Evolutionary conservation across 129 eudicot species (phyloP), one percentile per base, ranked within the genome.

Genomic region (Gnaphalium uliginosum): DNA sequence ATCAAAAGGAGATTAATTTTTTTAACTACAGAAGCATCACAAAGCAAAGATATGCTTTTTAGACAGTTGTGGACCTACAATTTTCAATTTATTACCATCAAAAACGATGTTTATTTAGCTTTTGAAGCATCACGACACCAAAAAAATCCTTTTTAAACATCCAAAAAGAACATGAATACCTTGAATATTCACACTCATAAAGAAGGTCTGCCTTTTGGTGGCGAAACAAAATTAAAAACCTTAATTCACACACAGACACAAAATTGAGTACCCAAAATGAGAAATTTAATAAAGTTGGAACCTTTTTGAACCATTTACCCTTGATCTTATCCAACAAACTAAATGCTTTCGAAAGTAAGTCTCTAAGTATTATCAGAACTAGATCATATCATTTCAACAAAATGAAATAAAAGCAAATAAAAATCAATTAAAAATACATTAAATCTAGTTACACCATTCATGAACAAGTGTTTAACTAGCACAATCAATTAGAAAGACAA

Each of bases 321-420:
- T 72, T 35, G 8, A 21, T 8, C 22, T 7, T 56, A 23, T 23
- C 56, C 18, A 2, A 30, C 9, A 60, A 21, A 73, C 24, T 73
- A 26, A 58, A 59, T 60, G 41, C 60, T 39, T 15, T 66, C 8
- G 0, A 21, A n/a, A 22, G 8, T 13, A 11, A 25, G n/a, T 61
- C 41, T 60, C 32, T 8, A 43, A 41, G 6, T 60, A 60, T n/a
- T 39, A 37, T n/a, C 17, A 19, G 17, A 73, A 72, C 41, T 72
- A 66, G 37, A 57, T 14, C 33, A 72, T 22, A 61, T 46, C 43
- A 23, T 73, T 57, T 74, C 59, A 26, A 29, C n/a, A 10, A 74
- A 58, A 43, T 41, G 14, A 9, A 9, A 39, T 9, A 10, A 39
- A 35, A 39, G 14, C 14, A 2, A 9, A 39, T 39, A 39, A 43